Conservation (phyloP, 2,329 filamentous ascomycete genomes). For the Xylariaceae sp. region DNA sequence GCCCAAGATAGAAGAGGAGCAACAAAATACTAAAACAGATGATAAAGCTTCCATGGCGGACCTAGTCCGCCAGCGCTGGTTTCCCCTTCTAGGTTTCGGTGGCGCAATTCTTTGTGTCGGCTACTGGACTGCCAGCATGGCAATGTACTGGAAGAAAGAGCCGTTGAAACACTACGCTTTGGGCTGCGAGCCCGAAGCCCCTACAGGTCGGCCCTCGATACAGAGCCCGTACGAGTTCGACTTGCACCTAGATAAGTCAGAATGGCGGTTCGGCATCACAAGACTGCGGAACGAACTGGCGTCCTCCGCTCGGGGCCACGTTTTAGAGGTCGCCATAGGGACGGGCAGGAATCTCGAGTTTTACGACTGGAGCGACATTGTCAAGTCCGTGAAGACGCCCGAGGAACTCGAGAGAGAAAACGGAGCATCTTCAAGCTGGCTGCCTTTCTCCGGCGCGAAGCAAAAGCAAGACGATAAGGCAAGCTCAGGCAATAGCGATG, state of each 20-base stretch:
- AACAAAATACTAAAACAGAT: conserved; percentile 1
- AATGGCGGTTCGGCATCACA: conserved; percentile 54
- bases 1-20: conserved; percentile 1
- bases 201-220: conserved; percentile 47
- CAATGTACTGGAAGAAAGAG: conserved; percentile 22
- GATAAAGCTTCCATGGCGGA: conserved; percentile 18
- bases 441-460: not conserved
- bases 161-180: conserved; percentile 25
- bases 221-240: conserved; percentile 55
- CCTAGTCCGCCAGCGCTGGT: conserved; percentile 32
- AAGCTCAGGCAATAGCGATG: conserved; percentile 10
- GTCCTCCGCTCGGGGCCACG: conserved; percentile 47
- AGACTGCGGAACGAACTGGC: conserved; percentile 48
- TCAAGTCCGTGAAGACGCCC: conserved; percentile 14
- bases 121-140: conserved; percentile 39
- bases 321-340: conserved; percentile 60
- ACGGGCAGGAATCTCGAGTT: conserved; percentile 58
- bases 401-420: conserved; percentile 18
- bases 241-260: conserved; percentile 52
- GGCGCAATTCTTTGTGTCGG: conserved; percentile 44
- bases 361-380: conserved; percentile 49
- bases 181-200: conserved; percentile 34
- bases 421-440: conserved; percentile 7
- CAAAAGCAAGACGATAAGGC: not conserved
- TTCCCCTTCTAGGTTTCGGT: conserved; percentile 45